These are phyloP conservation scores for Talaromyces pinophilus DNA, from an alignment of 2,329 filamentous ascomycete genomes.

Conservation along the genomic window DNA sequence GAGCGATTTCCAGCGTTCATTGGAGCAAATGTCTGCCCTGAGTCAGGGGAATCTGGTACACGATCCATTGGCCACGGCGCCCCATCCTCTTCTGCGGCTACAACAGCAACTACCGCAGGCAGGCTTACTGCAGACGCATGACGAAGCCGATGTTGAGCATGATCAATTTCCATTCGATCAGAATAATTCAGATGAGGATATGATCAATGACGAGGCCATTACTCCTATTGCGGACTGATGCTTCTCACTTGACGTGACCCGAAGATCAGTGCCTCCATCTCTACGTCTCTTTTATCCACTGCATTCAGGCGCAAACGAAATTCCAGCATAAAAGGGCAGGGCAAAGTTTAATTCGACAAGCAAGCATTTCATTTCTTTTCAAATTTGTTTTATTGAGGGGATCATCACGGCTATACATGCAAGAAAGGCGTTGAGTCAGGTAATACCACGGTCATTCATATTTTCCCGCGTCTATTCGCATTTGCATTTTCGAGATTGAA, in stretches of 20 bases:
- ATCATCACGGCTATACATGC: constrained; percentile 1
- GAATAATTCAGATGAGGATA: constrained; percentile 23
- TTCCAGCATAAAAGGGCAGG: neutral
- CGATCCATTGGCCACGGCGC: neutral
- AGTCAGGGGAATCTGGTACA: neutral
- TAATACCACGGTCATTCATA: neutral
- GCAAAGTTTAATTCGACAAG: neutral
- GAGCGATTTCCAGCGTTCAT: constrained; percentile 11
- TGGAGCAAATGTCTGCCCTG: constrained; percentile 11
- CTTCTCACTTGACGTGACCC: too few relatives aligned
- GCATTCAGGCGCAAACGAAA: constrained; percentile 10
- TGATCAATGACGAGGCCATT: constrained; percentile 21
- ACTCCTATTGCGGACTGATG: constrained; percentile 23
- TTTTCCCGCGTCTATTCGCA: neutral
- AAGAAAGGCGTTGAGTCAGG: constrained; percentile 6
- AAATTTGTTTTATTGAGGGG: neutral
- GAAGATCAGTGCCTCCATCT: neutral
- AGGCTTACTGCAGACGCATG: constrained; percentile 5
- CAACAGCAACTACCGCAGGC: constrained; percentile 7
- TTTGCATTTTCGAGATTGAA: constrained; percentile 5
- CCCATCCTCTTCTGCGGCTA: constrained; percentile 1
- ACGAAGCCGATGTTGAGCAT: constrained; percentile 8
- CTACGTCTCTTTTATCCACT: neutral
- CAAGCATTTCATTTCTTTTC: constrained; percentile 1
- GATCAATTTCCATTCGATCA: constrained; percentile 17